These are phyloP conservation scores for Cyberlindnera mrakii DNA, from an alignment of 805 yeast species.

Conservation along the genomic window DNA sequence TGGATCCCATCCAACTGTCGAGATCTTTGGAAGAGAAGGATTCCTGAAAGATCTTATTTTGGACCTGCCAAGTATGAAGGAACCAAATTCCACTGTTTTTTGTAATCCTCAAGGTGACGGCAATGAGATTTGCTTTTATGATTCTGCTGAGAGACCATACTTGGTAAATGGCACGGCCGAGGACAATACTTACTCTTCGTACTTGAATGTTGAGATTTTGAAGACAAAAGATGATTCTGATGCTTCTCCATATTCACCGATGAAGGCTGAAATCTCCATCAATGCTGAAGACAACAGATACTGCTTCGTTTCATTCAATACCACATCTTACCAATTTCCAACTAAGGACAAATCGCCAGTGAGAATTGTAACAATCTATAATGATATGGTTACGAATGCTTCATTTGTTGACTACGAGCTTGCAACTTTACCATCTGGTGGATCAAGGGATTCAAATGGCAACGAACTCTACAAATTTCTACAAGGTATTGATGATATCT, in stretches of 20 bases:
- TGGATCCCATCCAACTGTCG: slow-evolving; percentile 29
- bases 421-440: slow-evolving; percentile 18
- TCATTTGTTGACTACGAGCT: slow-evolving; percentile 1
- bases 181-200: slow-evolving; percentile 33
- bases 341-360: slow-evolving; percentile 49
- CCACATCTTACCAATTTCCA: slow-evolving; percentile 33
- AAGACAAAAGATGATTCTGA: slow-evolving; percentile 19
- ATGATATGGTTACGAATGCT: slow-evolving; percentile 21
- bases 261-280: slow-evolving; percentile 56
- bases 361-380: slow-evolving; percentile 50
- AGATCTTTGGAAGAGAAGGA: slow-evolving; percentile 46
- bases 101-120: slow-evolving; percentile 40
- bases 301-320: slow-evolving; percentile 57
- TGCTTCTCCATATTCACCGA: slow-evolving; percentile 51
- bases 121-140: slow-evolving; percentile 45
- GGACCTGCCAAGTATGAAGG: slow-evolving; percentile 63
- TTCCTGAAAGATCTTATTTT: slow-evolving; percentile 39
- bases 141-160: slow-evolving; percentile 41
- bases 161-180: slow-evolving; percentile 31
- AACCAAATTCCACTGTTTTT: slow-evolving; percentile 20
- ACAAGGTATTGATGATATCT: slow-evolving; percentile 59
- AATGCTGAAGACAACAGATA: slow-evolving; percentile 55
- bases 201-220: slow-evolving; percentile 45
- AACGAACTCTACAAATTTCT: slow-evolving; percentile 45
- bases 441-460: slow-evolving; percentile 29